phyloP scores from a whole-genome alignment of 2,329 filamentous ascomycete genomes.

The Tolypocladium tundrense region DNA sequence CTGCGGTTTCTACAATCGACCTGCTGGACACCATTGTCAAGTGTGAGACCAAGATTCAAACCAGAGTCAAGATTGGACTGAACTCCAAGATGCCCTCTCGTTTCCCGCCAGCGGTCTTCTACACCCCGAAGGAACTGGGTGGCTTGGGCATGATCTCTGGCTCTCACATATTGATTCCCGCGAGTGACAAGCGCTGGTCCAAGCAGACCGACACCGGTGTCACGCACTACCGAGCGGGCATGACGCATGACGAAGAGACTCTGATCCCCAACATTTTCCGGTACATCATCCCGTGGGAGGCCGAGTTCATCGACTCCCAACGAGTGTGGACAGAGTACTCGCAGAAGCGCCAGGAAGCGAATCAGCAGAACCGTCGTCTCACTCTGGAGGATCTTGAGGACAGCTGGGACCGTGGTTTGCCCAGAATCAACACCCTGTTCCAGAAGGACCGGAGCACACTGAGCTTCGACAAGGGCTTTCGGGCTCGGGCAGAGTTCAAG shows the following conservation, averaged over 20 bases:
- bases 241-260: constrained; percentile 97
- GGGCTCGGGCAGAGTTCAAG: constrained; percentile 92
- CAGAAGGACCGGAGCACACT: constrained; percentile 96
- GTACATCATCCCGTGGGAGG: constrained; percentile 98
- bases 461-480: constrained; percentile 98
- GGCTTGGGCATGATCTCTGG: constrained; percentile 98
- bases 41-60: constrained; percentile 99
- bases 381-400: constrained; percentile 96
- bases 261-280: constrained; percentile 98
- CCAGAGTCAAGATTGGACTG: constrained; percentile 92
- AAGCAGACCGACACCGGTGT: constrained; percentile 97
- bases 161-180: constrained; percentile 93
- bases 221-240: constrained; percentile 92
- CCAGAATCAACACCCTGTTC: constrained; percentile 97
- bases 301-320: constrained; percentile 97
- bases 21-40: constrained; percentile 97
- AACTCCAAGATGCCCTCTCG: constrained; percentile 99
- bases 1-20: constrained; percentile 88
- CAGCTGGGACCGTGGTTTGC: constrained; percentile 94
- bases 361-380: constrained; percentile 89
- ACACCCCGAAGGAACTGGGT: constrained; percentile 95
- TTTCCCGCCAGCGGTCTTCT: constrained; percentile 97
- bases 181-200: constrained; percentile 95
- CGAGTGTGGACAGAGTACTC: constrained; percentile 99
- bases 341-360: constrained; percentile 92